Conservation (phyloP, 805 yeast species). For the Cephaloascus fragrans region DNA sequence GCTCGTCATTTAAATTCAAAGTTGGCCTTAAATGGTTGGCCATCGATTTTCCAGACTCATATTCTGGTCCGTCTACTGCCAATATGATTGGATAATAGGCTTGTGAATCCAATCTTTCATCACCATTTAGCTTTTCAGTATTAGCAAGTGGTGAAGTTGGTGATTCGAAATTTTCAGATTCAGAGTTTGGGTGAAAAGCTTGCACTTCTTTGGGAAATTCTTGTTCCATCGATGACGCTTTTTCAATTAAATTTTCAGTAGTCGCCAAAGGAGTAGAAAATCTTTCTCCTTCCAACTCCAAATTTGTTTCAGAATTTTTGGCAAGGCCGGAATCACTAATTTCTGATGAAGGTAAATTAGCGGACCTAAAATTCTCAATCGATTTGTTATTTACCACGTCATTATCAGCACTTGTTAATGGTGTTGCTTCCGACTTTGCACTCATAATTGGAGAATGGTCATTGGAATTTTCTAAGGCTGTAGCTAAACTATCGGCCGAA, state of each 20-base stretch:
- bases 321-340: too few relatives aligned
- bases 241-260: neutral
- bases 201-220: too few relatives aligned
- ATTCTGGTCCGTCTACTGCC: neutral
- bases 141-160: neutral
- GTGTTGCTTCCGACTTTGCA: neutral
- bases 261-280: neutral
- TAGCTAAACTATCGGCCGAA: neutral
- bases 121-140: neutral
- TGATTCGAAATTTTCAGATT: neutral
- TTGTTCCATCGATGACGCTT: neutral
- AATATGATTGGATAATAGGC: too few relatives aligned
- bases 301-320: neutral
- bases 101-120: too few relatives aligned
- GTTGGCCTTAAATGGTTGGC: conserved; percentile 19
- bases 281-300: neutral
- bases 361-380: neutral
- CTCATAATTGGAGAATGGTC: neutral
- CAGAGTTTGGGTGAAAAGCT: too few relatives aligned
- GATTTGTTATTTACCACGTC: neutral
- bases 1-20: conserved; percentile 19
- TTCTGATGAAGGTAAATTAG: too few relatives aligned
- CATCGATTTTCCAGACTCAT: conserved; percentile 2
- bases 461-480: neutral
- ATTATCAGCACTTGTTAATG: neutral